phyloP scores from a whole-genome alignment of 768 basidiomycete species.

The Lactarius tabidus region DNA sequence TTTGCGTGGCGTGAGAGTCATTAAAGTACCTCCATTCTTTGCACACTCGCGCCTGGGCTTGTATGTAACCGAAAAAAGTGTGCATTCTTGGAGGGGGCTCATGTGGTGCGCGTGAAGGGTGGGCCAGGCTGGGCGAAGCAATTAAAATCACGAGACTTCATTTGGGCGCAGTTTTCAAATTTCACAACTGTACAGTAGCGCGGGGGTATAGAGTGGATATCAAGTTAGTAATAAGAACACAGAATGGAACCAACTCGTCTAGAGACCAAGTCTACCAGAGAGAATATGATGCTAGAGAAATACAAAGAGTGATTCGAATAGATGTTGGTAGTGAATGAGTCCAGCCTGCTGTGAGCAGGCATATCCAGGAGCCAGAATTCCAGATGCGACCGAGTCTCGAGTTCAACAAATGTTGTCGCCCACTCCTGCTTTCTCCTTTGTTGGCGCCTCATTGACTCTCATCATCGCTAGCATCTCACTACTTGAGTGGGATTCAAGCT shows the following conservation, averaged over 20 bases:
- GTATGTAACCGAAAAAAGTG: not conserved
- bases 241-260: not conserved
- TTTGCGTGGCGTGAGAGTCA: not conserved
- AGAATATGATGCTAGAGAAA: not conserved
- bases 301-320: not conserved
- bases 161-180: not conserved
- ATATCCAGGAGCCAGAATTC: not conserved
- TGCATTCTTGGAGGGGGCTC: not conserved
- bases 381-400: not conserved
- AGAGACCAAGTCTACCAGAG: not conserved
- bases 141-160: not conserved
- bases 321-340: not conserved
- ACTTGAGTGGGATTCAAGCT: not conserved
- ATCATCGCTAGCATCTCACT: not conserved
- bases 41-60: no score
- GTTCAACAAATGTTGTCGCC: not conserved
- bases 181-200: not conserved
- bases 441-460: not conserved
- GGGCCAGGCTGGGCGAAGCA: not conserved
- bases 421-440: constrained; percentile 8
- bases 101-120: not conserved
- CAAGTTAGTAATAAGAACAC: not conserved
- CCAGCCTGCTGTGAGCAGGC: not conserved
- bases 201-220: not conserved
- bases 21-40: not conserved